These are phyloP conservation scores for Linum tenue DNA, from an alignment of 345 rosid species.

Conservation along the genomic window DNA sequence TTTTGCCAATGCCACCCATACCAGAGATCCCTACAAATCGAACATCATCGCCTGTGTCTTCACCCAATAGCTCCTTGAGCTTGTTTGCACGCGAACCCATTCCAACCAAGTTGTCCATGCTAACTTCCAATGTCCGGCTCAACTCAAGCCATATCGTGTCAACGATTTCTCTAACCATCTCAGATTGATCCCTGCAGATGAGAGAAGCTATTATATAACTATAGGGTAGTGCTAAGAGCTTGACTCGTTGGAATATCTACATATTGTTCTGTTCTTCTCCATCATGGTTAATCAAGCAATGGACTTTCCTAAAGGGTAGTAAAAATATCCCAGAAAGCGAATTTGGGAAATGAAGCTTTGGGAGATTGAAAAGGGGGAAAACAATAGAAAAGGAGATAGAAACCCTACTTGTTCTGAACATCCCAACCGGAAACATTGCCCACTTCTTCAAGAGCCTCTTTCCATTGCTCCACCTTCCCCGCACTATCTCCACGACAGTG, in stretches of 20 bases:
- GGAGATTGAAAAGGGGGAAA: no score
- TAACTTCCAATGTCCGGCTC: not conserved
- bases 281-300: no score
- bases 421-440: not conserved
- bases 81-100: conserved; percentile 1
- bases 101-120: conserved; percentile 2
- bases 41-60: not conserved
- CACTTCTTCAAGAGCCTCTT: not conserved
- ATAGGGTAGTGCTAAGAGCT: no score
- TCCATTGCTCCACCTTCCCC: not conserved
- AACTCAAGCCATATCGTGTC: not conserved
- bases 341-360: not conserved
- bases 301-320: no score
- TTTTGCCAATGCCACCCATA: conserved; percentile 18
- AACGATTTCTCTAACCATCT: not conserved
- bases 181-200: not conserved
- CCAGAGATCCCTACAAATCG: conserved; percentile 8
- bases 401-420: not conserved
- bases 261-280: no score
- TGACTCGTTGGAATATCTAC: no score
- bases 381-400: no score
- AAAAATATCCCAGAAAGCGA: no score
- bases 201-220: not conserved
- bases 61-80: not conserved
- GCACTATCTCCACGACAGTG: not conserved